phyloP scores from a whole-genome alignment of 768 basidiomycete genomes.

The Mycena belliarum region DNA sequence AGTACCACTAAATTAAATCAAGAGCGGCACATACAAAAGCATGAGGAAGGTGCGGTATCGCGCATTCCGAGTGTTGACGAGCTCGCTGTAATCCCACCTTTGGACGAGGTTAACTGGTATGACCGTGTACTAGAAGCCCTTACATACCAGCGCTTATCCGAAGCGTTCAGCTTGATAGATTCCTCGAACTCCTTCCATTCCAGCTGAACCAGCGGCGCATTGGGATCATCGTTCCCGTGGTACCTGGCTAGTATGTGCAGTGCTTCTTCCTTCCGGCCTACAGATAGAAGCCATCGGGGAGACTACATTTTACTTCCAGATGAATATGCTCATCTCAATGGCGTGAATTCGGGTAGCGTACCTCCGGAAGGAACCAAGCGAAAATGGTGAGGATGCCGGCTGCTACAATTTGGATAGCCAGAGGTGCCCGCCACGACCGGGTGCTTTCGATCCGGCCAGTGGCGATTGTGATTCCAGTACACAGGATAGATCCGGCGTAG shows the following conservation, averaged over 20 bases:
- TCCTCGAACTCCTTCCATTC: conserved; percentile 42
- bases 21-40: too few relatives aligned
- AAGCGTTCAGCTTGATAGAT: conserved; percentile 35
- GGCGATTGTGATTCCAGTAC: conserved; percentile 45
- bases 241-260: conserved; percentile 23
- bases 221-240: conserved; percentile 38
- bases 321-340: background rate
- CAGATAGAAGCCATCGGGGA: conserved; percentile 40
- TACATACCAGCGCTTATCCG: conserved; percentile 43
- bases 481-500: conserved; percentile 43
- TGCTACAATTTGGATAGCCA: conserved; percentile 54
- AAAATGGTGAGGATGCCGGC: conserved; percentile 35
- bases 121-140: too few relatives aligned
- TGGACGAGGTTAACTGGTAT: background rate
- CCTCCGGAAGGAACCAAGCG: conserved; percentile 33
- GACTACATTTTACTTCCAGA: conserved; percentile 16
- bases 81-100: conserved; percentile 36
- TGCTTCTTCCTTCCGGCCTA: conserved; percentile 36
- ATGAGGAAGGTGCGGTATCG: conserved; percentile 35
- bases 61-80: conserved; percentile 34
- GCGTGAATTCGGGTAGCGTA: background rate
- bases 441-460: conserved; percentile 38
- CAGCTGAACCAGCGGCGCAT: conserved; percentile 36
- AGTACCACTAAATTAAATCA: too few relatives aligned
- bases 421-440: conserved; percentile 50